phyloP scores from a whole-genome alignment of 768 basidiomycete genomes.

The Trametes sanguinea region DNA sequence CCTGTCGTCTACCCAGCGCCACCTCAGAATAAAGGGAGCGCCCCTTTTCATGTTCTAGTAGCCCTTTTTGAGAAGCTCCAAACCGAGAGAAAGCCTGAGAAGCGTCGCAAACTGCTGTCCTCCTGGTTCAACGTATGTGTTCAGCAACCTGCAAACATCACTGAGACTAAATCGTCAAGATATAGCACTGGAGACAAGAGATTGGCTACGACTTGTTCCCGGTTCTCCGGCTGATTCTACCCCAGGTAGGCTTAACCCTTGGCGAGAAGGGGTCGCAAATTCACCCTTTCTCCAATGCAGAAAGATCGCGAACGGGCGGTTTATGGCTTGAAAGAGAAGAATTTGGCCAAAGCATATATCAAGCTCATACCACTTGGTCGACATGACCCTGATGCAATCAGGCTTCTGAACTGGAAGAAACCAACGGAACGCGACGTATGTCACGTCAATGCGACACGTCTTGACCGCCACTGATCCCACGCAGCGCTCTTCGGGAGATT shows the following conservation, averaged over 20 bases:
- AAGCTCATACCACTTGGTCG: conserved; percentile 82
- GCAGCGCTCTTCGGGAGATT: conserved; percentile 80
- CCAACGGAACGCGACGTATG: conserved; percentile 69
- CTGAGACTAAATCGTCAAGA: not conserved
- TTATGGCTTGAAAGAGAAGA: conserved; percentile 94
- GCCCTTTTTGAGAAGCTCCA: conserved; percentile 77
- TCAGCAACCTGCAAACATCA: no score
- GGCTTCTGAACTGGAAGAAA: conserved; percentile 88
- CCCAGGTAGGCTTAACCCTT: conserved; percentile 53
- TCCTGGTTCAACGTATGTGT: conserved; percentile 78
- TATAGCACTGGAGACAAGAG: conserved; percentile 80
- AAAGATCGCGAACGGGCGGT: conserved; percentile 92
- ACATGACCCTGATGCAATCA: conserved; percentile 78
- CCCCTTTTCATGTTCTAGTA: conserved; percentile 68
- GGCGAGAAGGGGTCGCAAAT: no score
- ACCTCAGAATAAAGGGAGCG: conserved; percentile 66
- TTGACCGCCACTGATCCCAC: not conserved
- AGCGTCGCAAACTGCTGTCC: conserved; percentile 65
- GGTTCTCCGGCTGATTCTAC: conserved; percentile 83
- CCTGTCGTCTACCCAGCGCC: conserved; percentile 47
- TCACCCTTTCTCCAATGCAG: conserved; percentile 42
- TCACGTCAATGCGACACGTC: conserved; percentile 7
- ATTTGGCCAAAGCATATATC: conserved; percentile 90
- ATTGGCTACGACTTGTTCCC: conserved; percentile 91
- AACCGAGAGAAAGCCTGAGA: conserved; percentile 71